These are phyloP conservation scores for Hygrocybe coccinea DNA, from an alignment of 768 basidiomycete species.

Conservation along the genomic window DNA sequence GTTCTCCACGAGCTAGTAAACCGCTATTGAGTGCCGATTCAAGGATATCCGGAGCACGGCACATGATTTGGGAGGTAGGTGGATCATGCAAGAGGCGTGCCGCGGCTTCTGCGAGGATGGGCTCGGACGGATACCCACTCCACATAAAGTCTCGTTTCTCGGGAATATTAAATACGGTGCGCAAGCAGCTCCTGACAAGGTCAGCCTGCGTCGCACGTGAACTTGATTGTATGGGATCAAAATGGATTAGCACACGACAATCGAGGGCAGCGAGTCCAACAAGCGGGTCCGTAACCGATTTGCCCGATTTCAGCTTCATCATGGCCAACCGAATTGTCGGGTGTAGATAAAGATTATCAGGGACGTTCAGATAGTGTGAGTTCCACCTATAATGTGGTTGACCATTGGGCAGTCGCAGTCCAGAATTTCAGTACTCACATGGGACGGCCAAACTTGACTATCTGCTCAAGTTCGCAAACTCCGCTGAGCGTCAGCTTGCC, in stretches of 20 bases:
- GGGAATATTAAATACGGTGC: constrained; percentile 3
- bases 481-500: constrained; percentile 3
- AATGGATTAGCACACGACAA: neutral
- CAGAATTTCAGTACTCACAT: constrained; percentile 1
- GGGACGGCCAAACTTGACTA: constrained; percentile 2
- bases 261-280: constrained; percentile 1
- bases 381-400: neutral
- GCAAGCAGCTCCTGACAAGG: neutral
- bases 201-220: constrained; percentile 3
- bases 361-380: constrained; percentile 1
- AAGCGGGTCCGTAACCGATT: neutral
- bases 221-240: neutral
- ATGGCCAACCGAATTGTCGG: neutral
- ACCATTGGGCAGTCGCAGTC: neutral
- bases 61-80: neutral
- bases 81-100: constrained; percentile 3
- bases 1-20: constrained; percentile 3
- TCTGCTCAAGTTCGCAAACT: constrained; percentile 3
- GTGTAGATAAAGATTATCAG: neutral
- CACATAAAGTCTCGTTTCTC: neutral
- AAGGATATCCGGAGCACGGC: constrained; percentile 1
- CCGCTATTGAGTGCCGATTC: constrained; percentile 1
- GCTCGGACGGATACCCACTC: constrained; percentile 6
- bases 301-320: neutral
- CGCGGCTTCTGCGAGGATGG: constrained; percentile 3